These are phyloP conservation scores for Ceratobasidium sp. DNA, from an alignment of 1,284 basidiomycete genomes.

Conservation along the genomic window DNA sequence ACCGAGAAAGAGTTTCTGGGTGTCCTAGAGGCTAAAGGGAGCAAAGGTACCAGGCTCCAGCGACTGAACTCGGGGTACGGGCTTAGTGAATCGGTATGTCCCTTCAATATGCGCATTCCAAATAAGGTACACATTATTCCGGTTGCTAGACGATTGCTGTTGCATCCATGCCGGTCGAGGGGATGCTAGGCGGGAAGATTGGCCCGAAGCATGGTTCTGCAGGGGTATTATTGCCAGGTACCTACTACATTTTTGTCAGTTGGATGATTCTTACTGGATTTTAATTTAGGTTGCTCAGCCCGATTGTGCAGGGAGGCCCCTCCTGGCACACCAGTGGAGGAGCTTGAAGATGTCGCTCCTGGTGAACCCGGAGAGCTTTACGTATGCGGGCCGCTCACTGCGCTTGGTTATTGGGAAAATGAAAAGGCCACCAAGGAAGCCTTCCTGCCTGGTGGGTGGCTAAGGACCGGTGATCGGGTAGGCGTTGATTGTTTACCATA, in stretches of 20 bases:
- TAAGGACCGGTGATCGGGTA: constrained; percentile 73
- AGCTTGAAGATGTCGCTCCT: constrained; percentile 43
- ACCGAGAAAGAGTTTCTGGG: constrained; percentile 22
- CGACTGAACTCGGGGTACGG: constrained; percentile 63
- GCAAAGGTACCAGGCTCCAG: constrained; percentile 30
- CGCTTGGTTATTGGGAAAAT: constrained; percentile 73
- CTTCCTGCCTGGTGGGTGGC: constrained; percentile 68
- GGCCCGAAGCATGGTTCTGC: constrained; percentile 54
- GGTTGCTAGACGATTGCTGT: constrained; percentile 61
- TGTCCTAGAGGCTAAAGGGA: constrained; percentile 22
- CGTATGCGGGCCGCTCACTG: constrained; percentile 52
- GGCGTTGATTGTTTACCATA: constrained; percentile 47
- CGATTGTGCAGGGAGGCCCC: constrained; percentile 32
- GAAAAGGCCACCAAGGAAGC: constrained; percentile 66
- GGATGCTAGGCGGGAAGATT: constrained; percentile 56
- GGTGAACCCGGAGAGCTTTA: constrained; percentile 71
- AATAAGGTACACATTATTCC: neutral
- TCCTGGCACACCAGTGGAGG: constrained; percentile 27
- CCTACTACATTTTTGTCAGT: constrained; percentile 45
- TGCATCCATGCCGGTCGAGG: constrained; percentile 56
- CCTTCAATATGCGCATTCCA: neutral
- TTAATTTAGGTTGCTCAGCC: constrained; percentile 14
- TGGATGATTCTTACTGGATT: neutral
- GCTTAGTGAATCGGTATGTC: constrained; percentile 71
- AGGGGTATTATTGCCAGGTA: constrained; percentile 66